Conservation (phyloP, 495 filamentous ascomycete genomes). For the Penicillium dipodomyicola region DNA sequence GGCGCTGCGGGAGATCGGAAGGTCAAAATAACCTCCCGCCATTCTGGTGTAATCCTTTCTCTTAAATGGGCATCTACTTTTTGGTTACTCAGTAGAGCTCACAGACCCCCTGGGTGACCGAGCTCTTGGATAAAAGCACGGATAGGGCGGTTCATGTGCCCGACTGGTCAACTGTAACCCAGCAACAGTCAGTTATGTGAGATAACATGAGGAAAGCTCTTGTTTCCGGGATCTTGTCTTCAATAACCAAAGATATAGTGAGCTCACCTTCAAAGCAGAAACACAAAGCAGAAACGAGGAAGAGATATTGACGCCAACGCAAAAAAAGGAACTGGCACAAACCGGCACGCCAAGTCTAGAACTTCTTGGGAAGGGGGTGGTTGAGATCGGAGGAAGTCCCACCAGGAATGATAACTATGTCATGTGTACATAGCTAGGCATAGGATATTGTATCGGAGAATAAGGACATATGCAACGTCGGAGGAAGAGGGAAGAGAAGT, state of each 20-base stretch:
- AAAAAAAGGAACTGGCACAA: background rate
- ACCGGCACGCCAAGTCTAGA: background rate
- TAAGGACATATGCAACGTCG: conserved; percentile 6
- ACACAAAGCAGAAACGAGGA: background rate
- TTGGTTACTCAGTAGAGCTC: conserved; percentile 15
- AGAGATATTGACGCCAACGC: conserved; percentile 3
- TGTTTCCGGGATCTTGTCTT: background rate
- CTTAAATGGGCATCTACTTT: background rate
- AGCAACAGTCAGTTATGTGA: conserved; percentile 34
- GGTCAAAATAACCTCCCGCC: conserved; percentile 44
- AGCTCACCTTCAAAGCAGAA: conserved; percentile 6
- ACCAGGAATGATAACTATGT: conserved; percentile 28
- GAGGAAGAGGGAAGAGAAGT: conserved; percentile 5
- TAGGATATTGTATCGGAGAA: conserved; percentile 6
- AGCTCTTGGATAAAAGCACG: conserved; percentile 2
- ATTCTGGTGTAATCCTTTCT: conserved; percentile 25
- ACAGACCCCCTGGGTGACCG: conserved; percentile 11
- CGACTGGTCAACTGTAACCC: conserved; percentile 20
- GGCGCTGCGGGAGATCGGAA: conserved; percentile 35
- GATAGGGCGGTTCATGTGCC: conserved; percentile 5
- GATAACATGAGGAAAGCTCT: conserved; percentile 6
- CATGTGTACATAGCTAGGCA: conserved; percentile 18
- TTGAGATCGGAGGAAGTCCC: conserved; percentile 14
- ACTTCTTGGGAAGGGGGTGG: conserved; percentile 1
- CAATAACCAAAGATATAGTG: background rate